A percentile compares a stretch with the other conserved stretches of the same genome.
These are phyloP conservation scores for Kalmusia sp. DNA, from an alignment of 2,329 filamentous ascomycete species.

Conservation along the genomic window DNA sequence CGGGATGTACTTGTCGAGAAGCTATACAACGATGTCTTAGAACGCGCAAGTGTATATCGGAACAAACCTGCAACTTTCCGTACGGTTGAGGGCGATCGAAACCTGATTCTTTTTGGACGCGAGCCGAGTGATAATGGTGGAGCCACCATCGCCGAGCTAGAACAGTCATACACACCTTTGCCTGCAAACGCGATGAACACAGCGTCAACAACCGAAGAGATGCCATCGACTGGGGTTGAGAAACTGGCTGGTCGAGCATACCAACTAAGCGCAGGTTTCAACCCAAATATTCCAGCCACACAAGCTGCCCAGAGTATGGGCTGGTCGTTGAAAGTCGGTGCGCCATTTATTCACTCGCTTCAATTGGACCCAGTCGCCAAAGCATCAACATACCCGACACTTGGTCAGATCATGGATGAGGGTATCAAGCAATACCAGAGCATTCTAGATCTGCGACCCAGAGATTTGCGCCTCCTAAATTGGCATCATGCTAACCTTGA, in stretches of 20 bases:
- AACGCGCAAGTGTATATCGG: constrained; percentile 89
- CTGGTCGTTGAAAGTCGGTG: constrained; percentile 75
- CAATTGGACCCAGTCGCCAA: constrained; percentile 72
- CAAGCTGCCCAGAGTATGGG: constrained; percentile 82
- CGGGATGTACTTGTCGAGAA: constrained; percentile 87
- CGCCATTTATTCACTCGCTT: constrained; percentile 68
- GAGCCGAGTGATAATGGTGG: constrained; percentile 67
- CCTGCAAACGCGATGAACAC: constrained; percentile 56
- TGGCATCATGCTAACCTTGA: constrained; percentile 99
- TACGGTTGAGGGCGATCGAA: constrained; percentile 81
- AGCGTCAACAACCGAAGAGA: constrained; percentile 46
- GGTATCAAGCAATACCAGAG: constrained; percentile 87
- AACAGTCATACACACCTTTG: constrained; percentile 67
- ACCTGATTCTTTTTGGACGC: constrained; percentile 80
- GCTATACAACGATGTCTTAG: constrained; percentile 92
- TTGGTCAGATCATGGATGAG: constrained; percentile 91
- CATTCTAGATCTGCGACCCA: constrained; percentile 81
- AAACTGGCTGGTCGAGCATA: constrained; percentile 76
- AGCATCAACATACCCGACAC: constrained; percentile 69
- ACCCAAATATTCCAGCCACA: constrained; percentile 74
- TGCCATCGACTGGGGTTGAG: constrained; percentile 60
- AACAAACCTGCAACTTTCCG: constrained; percentile 74
- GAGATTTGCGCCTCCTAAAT: constrained; percentile 89
- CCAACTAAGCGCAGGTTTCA: constrained; percentile 69
- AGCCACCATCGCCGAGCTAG: constrained; percentile 74